Base-by-base conservation (phyloP, 2,329 filamentous ascomycete genomes). In the Calonectria pteridis region DNA sequence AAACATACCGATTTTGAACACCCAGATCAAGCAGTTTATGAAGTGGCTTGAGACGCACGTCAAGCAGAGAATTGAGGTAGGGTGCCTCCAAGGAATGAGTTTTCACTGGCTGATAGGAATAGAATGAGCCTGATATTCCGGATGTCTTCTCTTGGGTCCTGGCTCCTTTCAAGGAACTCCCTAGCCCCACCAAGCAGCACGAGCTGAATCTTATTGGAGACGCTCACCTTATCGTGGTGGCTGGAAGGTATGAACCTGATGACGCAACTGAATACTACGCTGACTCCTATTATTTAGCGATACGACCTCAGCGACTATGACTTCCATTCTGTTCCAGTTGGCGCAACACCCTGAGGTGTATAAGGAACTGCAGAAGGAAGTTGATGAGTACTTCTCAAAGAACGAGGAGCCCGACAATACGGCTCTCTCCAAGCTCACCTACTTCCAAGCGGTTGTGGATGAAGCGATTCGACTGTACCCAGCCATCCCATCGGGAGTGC, bases 381-480 rank as follows among this genome's bases (percentile, higher is more conserved):
- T 69, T 49, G 70, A 72, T 28, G 40, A 58, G 16, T 65, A 72
- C 26, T 68, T 64, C 18, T 84, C 67, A 76, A 78, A 78, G 50
- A 85, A 75, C 77, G 87, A n/a, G 67, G 69, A 35, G 43, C 58
- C 49, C 43, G 73, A 69, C 69, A 70, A 84, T 16, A 35, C 20
- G 10, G 43, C 51, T 3, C 28, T 55, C 6, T 63, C 70, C 37
- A 70, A 65, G 13, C 68, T 70, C 1, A 46, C 33, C 1, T 63
- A 80, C 59, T 78, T 85, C 16, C 79, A 84, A 65, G 59, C 59
- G 1, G 77, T 80, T 53, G 84, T 87, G 71, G 81, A 86, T 64
- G 86, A 87, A 73, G 68, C 82, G 0, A 76, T 86, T 28, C 78
- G 85, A 0, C 74, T 86, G 9, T 77, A 84, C 69, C 84, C 84